Base-by-base conservation (phyloP, 495 filamentous ascomycete genomes). In the Terfezia boudieri region DNA sequence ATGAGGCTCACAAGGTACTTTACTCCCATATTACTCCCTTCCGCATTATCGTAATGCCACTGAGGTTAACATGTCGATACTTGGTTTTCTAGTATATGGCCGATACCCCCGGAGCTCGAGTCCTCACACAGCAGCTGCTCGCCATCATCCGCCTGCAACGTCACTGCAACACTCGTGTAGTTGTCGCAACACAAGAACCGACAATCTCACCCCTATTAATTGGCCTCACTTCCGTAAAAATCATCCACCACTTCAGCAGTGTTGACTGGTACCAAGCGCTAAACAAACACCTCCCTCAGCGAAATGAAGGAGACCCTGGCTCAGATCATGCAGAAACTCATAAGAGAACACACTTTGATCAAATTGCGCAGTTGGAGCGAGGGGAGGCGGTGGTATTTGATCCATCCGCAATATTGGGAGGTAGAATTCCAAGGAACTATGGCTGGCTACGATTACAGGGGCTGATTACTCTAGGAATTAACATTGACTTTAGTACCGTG, bases 171-270 rank as follows among this genome's bases (percentile, higher is more conserved):
- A 70, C 74, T 0, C 73, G 82, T 1, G 68, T 86, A 12, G 55
- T 89, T 38, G 79, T 88, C 36, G 77, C 83, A 0, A 89, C 84
- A 0, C 82, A 90, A 60, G 84, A 89, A 57, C 84, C 84, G 0
- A 87, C 82, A 0, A 76, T 89, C 43, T 81, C 80, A 0, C 75
- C 77, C 0, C 66, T 68, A 23, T 73, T 89, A 2, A 69, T 89
- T 0, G 81, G 81, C 56, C 71, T 89, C 8, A 84, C 77, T 63
- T 80, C 75, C n/a, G 68, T 81, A 17, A 83, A 80, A 0, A 74
- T 89, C 54, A 76, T 88, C 0, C 84, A 90, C 62, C 71, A 80
- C 12, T 88, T 88, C 59, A 77, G 73, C 0, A 81, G 76, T 2
- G 83, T 83, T 0, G 74, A 74, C 8, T 89, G 84, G 84, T 66